A percentile compares a stretch with the other conserved stretches of the same genome.
Evolutionary conservation across 2,329 filamentous ascomycete genomes (phyloP).

Genomic region (Colletotrichum plurivorum): DNA sequence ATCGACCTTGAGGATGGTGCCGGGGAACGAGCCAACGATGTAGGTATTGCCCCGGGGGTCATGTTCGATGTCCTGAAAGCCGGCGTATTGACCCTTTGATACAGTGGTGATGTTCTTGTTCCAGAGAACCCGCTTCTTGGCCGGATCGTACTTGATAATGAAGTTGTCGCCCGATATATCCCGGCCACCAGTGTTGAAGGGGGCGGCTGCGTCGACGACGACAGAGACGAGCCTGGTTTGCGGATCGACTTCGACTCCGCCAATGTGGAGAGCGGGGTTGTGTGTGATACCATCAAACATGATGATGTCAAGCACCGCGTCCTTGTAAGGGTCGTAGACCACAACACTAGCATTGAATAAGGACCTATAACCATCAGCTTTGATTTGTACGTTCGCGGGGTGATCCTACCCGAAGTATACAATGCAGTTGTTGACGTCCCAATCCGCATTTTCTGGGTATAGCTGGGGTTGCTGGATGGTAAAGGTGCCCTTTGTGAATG

Average conservation of each 20-base stretch:
- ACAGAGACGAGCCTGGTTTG: constrained; percentile 38
- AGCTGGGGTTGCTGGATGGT: constrained; percentile 48
- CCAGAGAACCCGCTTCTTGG: constrained; percentile 40
- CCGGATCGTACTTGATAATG: constrained; percentile 42
- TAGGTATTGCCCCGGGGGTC: constrained; percentile 42
- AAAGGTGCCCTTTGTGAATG: constrained; percentile 44
- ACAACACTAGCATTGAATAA: constrained; percentile 43
- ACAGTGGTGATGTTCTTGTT: constrained; percentile 40
- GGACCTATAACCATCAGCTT: constrained; percentile 19
- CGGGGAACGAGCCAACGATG: constrained; percentile 41
- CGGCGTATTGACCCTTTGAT: constrained; percentile 40
- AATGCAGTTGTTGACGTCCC: constrained; percentile 49
- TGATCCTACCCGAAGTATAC: constrained; percentile 49
- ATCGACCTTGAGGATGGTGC: constrained; percentile 41
- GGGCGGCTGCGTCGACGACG: constrained; percentile 39
- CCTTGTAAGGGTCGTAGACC: constrained; percentile 42
- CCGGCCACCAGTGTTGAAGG: constrained; percentile 41
- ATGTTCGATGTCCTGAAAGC: constrained; percentile 42
- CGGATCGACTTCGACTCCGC: constrained; percentile 40
- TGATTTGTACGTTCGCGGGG: no score
- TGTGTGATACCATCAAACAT: constrained; percentile 39
- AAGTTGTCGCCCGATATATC: constrained; percentile 43
- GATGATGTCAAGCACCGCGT: constrained; percentile 38
- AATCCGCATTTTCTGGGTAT: constrained; percentile 55
- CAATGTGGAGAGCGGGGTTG: constrained; percentile 38